Evolutionary conservation across 2,329 filamentous ascomycete genomes (phyloP), one percentile per base, ranked within the genome.

Genomic region (Scedosporium apiospermum): DNA sequence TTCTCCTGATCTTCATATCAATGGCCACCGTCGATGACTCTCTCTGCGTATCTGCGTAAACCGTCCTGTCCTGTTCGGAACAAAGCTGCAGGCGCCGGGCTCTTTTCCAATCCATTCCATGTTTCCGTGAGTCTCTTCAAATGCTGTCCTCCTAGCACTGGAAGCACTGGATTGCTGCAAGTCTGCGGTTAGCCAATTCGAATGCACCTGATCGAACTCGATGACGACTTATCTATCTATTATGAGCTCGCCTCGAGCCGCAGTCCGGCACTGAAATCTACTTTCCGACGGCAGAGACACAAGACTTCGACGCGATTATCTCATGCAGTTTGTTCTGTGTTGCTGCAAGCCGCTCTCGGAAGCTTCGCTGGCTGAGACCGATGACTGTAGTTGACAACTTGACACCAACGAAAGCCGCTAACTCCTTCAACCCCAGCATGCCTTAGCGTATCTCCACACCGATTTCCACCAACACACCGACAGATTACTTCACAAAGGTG

Each of bases 211-310:
- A 23, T 55, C 12, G 23, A 27, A 41, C 30, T 34, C 44, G 59
- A 61, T 61, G 44, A 61, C 59, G 59, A 61, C 59, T 61, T 61
- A 61, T 53, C 7, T 53, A 46, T 61, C 59, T 27, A 30, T 27
- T 51, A 61, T 53, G 59, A 61, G 59, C 59, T 51, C 41, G 30
- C 42, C 26, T 61, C 59, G 44, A 53, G 59, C 59, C 59, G 59
- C 44, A 53, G 42, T 10, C 5, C 26, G 59, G 42, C 26, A n/a
- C 41, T 30, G 59, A 14, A 26, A 10, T 23, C 18, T 49, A 21
- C 44, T 49, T 60, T 27, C 42, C 59, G 44, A 53, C 38, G 58
- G 21, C 23, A 42, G 44, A 18, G 14, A 27, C 59, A 38, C 34
- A 38, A 38, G 9, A 38, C 2, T 38, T 38, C 12, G 7, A 26